Evolutionary conservation across 2,329 filamentous ascomycete species (phyloP).

Genomic region (Waltergamsia citrina): DNA sequence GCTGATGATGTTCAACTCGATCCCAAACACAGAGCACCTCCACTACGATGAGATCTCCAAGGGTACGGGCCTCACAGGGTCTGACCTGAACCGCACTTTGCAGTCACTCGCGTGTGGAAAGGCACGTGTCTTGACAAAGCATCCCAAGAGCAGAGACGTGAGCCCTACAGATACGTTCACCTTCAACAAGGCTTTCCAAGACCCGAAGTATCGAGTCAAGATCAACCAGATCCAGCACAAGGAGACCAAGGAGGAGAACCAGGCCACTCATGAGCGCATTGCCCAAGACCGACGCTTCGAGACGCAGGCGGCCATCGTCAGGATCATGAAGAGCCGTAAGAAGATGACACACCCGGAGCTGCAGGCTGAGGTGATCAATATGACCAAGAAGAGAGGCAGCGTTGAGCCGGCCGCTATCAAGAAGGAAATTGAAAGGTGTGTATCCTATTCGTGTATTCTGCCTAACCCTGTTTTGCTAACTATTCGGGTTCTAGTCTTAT

Average conservation of each 20-base stretch:
- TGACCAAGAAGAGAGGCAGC: constrained; percentile 78
- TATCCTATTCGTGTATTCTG: neutral
- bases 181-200: constrained; percentile 67
- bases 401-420: constrained; percentile 86
- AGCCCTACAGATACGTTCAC: constrained; percentile 71
- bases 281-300: constrained; percentile 87
- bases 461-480: constrained; percentile 1
- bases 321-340: constrained; percentile 95
- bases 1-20: constrained; percentile 78
- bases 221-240: constrained; percentile 98
- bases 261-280: constrained; percentile 84
- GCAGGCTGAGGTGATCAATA: constrained; percentile 83
- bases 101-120: constrained; percentile 93
- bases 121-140: constrained; percentile 73
- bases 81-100: constrained; percentile 78
- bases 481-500: constrained; percentile 52
- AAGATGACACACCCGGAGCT: constrained; percentile 77
- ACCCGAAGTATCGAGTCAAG: constrained; percentile 85
- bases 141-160: constrained; percentile 77
- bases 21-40: constrained; percentile 53
- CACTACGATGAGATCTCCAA: constrained; percentile 67
- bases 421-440: constrained; percentile 90
- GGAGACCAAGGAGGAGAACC: constrained; percentile 92
- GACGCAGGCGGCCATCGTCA: constrained; percentile 91
- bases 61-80: constrained; percentile 64